Percentiles rank a stretch among this genome's conserved stretches.
Conservation (phyloP, 441 rosid genomes). For the Heliophila coronopifolia region DNA sequence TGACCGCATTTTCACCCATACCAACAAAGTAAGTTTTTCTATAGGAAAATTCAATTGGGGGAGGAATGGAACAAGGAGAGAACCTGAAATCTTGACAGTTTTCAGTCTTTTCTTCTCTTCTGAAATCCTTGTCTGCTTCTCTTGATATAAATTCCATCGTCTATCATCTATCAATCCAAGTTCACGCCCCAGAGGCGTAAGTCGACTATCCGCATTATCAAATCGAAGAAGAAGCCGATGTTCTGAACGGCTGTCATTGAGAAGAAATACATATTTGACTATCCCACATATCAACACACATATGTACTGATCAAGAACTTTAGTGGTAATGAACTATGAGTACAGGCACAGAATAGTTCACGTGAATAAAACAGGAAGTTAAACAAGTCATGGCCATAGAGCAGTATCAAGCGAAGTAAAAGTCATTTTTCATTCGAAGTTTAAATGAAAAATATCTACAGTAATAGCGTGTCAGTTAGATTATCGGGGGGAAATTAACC, state of each 20-base stretch:
- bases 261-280: slow-evolving; percentile 17
- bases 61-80: neutral
- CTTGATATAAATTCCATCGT: slow-evolving; percentile 83
- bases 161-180: slow-evolving; percentile 89
- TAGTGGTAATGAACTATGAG: neutral
- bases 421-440: neutral
- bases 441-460: slow-evolving; percentile 6
- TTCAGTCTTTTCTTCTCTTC: slow-evolving; percentile 79
- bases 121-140: slow-evolving; percentile 69
- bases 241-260: slow-evolving; percentile 73
- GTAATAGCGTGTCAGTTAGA: neutral
- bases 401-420: neutral
- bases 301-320: slow-evolving; percentile 1
- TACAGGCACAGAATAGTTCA: slow-evolving; percentile 4
- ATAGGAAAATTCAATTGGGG: neutral
- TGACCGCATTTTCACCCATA: no score
- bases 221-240: slow-evolving; percentile 86
- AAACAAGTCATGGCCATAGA: neutral
- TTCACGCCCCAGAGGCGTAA: slow-evolving; percentile 85
- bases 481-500: neutral
- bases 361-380: neutral
- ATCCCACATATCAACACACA: neutral
- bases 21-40: neutral
- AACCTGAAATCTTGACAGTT: slow-evolving; percentile 79
- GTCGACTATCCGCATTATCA: slow-evolving; percentile 97